Base-by-base conservation (phyloP, 2,329 filamentous ascomycete species). In the Diplodia intermedia region DNA sequence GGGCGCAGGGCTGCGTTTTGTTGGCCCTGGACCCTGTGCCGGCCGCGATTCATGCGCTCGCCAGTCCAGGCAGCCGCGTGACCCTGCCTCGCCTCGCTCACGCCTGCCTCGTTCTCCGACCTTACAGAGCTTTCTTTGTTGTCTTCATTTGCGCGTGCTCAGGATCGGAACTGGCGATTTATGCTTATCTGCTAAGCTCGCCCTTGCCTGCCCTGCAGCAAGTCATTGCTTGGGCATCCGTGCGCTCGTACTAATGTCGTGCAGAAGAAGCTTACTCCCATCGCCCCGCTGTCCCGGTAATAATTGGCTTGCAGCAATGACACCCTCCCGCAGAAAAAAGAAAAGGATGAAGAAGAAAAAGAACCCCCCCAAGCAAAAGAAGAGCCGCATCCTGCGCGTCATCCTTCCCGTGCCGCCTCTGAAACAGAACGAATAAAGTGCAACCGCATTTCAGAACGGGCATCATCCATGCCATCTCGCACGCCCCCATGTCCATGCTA, bases 181-280 rank as follows among this genome's bases (percentile, higher is more conserved):
- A 49, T 49, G 60, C 60, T 63, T 52, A 52, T 50, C 20, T 23
- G 31, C 60, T 52, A 61, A 49, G 55, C 57, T 33, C 14, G 4
- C 31, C 36, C 26, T 38, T 38, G 36, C 36, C 36, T 38, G 11
- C 36, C 15, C 38, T 36, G 31, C 31, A 33, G 43, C 43, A 50
- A 63, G 50, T 9, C 31, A 62, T 26, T 26, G 26, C 26, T 4
- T 62, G 23, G 15, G 38, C 56, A 47, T 36, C 56, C 56, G 20
- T 36, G 57, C 40, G 43, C 26, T 29, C 11, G 56, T 9, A 26
- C 26, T 4, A 26, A 62, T 62, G 23, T 15, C 40, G 40, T 52
- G 60, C 60, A 63, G 60, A 63, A 63, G 47, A 63, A 63, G 60
- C 60, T 63, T 63, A 47, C 43, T 5, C 60, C 18, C 29, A 20